Evolutionary conservation across 2,329 filamentous ascomycete species (phyloP).

Genomic region (Ilyonectria mors-panacis): DNA sequence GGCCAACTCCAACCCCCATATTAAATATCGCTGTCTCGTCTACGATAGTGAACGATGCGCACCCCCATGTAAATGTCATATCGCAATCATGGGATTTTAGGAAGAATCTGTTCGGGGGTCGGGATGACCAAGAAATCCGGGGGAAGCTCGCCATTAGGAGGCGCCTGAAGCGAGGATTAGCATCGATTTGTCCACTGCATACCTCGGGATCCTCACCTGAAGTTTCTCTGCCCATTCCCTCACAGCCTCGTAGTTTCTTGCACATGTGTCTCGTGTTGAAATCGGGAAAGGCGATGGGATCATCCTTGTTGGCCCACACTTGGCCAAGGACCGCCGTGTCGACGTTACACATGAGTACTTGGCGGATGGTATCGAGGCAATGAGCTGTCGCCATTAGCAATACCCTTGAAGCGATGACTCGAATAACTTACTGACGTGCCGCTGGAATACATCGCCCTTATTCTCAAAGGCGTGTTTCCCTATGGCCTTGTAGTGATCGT

Average conservation of each 20-base stretch:
- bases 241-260: slow-evolving; percentile 70
- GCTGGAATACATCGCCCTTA: slow-evolving; percentile 66
- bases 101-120: slow-evolving; percentile 25
- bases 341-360: slow-evolving; percentile 74
- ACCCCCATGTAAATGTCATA: too few relatives aligned
- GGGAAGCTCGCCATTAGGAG: slow-evolving; percentile 34
- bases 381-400: slow-evolving; percentile 53
- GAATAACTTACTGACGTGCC: slow-evolving; percentile 68
- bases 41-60: background rate
- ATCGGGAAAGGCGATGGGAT: slow-evolving; percentile 69
- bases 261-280: slow-evolving; percentile 74
- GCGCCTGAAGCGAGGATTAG: slow-evolving; percentile 36
- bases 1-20: background rate
- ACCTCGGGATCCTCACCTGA: slow-evolving; percentile 54
- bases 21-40: background rate
- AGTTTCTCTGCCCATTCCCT: slow-evolving; percentile 67
- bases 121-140: slow-evolving; percentile 36
- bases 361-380: slow-evolving; percentile 73
- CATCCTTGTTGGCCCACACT: slow-evolving; percentile 67
- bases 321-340: slow-evolving; percentile 74
- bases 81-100: slow-evolving; percentile 35
- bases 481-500: slow-evolving; percentile 67
- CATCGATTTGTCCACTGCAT: rapidly evolving
- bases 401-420: background rate
- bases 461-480: slow-evolving; percentile 70